Conservation (phyloP, 768 basidiomycete species). For the Boletus insuetus region DNA sequence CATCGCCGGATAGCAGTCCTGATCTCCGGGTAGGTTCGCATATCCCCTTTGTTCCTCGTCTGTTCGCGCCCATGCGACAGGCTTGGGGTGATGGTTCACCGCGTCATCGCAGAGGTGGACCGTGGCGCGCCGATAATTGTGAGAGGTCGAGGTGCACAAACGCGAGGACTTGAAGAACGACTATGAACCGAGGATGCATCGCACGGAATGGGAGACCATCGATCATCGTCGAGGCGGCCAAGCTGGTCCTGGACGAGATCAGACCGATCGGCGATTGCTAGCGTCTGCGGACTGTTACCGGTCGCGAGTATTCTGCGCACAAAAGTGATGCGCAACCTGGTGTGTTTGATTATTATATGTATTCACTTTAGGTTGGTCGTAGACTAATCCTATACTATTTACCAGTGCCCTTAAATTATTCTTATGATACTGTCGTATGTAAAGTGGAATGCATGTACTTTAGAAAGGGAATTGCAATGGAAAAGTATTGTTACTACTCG, state of each 20-base stretch:
- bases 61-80: too few species aligned
- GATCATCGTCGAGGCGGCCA: constrained; percentile 83
- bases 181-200: constrained; percentile 77
- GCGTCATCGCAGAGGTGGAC: constrained; percentile 91
- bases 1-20: too few species aligned
- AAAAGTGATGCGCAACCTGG: too few species aligned
- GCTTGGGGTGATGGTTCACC: constrained; percentile 91
- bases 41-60: too few species aligned
- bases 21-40: constrained; percentile 91
- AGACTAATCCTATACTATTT: constrained; percentile 14
- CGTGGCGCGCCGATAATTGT: constrained; percentile 86
- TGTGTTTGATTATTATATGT: constrained; percentile 2
- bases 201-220: constrained; percentile 69
- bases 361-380: not conserved
- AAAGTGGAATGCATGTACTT: constrained; percentile 4
- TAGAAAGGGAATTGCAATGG: constrained; percentile 31
- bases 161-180: constrained; percentile 66
- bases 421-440: constrained; percentile 3
- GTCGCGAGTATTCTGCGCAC: too few species aligned
- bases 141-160: constrained; percentile 65
- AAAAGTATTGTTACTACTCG: constrained; percentile 9
- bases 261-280: constrained; percentile 19
- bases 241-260: constrained; percentile 59
- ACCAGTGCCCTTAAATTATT: constrained; percentile 19
- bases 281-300: too few species aligned